Conservation (phyloP, 2,329 filamentous ascomycete genomes). For the Hypoxylon sp. region DNA sequence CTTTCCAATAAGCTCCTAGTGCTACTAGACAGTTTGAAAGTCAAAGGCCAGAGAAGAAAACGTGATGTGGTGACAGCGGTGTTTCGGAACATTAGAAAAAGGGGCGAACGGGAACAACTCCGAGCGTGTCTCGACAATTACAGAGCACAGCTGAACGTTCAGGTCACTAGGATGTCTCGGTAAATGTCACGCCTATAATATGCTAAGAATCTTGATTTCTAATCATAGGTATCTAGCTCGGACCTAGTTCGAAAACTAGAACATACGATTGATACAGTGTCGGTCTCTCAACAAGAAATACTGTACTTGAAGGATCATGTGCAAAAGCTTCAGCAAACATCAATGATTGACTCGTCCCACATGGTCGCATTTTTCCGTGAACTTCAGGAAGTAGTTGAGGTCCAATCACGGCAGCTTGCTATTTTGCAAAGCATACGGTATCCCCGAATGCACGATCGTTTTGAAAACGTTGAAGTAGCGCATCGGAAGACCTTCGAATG, state of each 20-base stretch:
- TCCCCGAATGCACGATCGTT: slow-evolving; percentile 32
- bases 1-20: slow-evolving; percentile 28
- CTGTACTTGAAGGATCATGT: slow-evolving; percentile 21
- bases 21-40: slow-evolving; percentile 27
- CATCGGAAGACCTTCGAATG: slow-evolving; percentile 36
- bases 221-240: slow-evolving; percentile 4
- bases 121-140: slow-evolving; percentile 26
- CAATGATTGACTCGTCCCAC: slow-evolving; percentile 2
- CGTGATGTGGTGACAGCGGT: slow-evolving; percentile 13
- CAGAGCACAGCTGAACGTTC: slow-evolving; percentile 28
- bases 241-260: slow-evolving; percentile 25
- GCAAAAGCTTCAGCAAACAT: slow-evolving; percentile 17
- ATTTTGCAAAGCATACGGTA: slow-evolving; percentile 20
- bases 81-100: slow-evolving; percentile 25
- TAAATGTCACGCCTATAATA: slow-evolving; percentile 2
- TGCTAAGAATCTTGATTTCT: slow-evolving; percentile 1
- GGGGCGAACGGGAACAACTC: slow-evolving; percentile 18
- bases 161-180: slow-evolving; percentile 28
- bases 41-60: neutral
- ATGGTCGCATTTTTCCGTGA: slow-evolving; percentile 5
- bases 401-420: neutral
- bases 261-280: slow-evolving; percentile 3
- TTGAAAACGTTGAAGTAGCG: slow-evolving; percentile 21
- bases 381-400: slow-evolving; percentile 16
- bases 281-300: slow-evolving; percentile 22